Conservation (phyloP, 169 alveolate genomes). For the Plasmodium gallinaceum region DNA sequence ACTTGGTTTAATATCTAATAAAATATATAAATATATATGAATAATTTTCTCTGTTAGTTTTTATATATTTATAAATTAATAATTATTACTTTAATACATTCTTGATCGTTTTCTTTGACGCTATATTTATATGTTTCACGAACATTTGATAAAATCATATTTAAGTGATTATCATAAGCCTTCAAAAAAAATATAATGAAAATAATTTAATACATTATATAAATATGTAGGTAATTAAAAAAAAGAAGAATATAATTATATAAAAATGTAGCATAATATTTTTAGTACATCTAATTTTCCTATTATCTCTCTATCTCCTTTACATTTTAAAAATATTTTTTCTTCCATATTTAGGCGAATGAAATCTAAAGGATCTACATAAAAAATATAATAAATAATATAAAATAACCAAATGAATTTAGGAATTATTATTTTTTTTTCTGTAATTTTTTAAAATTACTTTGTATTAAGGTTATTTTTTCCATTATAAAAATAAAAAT, state of each 20-base stretch:
- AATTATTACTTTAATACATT: slow-evolving; percentile 76
- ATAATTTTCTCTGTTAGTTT: slow-evolving; percentile 38
- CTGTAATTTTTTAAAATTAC: slow-evolving; percentile 1
- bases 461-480: slow-evolving; percentile 54
- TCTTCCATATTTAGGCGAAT: slow-evolving; percentile 92
- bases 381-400: neutral
- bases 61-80: neutral
- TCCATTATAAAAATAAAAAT: slow-evolving; percentile 17
- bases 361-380: slow-evolving; percentile 92
- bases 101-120: slow-evolving; percentile 48
- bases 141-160: slow-evolving; percentile 93
- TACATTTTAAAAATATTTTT: slow-evolving; percentile 89
- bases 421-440: neutral
- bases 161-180: slow-evolving; percentile 94
- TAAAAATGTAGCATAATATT: neutral
- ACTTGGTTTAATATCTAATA: neutral
- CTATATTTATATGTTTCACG: slow-evolving; percentile 85
- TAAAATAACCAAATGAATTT: neutral
- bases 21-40: neutral
- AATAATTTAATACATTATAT: neutral
- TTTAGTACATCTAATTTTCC: slow-evolving; percentile 90
- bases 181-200: slow-evolving; percentile 21
- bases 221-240: neutral
- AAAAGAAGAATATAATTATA: neutral
- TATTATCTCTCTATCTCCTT: slow-evolving; percentile 92